A percentile compares a stretch with the other conserved stretches of the same genome.
These are phyloP conservation scores for Pneumocystis oryctolagi DNA, from an alignment of 1,139 yeast species.

Conservation along the genomic window DNA sequence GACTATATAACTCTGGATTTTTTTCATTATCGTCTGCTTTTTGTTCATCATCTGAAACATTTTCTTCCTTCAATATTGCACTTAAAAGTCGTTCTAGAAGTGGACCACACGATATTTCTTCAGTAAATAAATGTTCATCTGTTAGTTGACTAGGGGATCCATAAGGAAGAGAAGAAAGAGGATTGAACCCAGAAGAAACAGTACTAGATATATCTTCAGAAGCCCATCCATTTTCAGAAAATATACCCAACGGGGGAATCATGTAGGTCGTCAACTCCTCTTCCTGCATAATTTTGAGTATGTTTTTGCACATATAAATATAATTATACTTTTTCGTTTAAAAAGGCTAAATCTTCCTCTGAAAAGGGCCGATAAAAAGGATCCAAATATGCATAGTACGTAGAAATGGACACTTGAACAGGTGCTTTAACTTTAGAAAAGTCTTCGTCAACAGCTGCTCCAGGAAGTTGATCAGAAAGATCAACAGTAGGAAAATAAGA, in stretches of 20 bases:
- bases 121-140: constrained; percentile 56
- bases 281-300: constrained; percentile 5
- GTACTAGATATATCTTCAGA: constrained; percentile 42
- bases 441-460: constrained; percentile 73
- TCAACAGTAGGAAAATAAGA: constrained; percentile 76
- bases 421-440: constrained; percentile 75
- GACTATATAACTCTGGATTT: constrained; percentile 7
- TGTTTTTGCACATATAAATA: constrained; percentile 25
- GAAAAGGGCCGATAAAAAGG: constrained; percentile 62
- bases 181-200: constrained; percentile 6
- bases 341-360: constrained; percentile 67
- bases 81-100: constrained; percentile 70
- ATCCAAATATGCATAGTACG: constrained; percentile 74
- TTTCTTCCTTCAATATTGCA: constrained; percentile 48
- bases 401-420: constrained; percentile 82
- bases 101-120: constrained; percentile 80
- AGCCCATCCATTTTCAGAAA: constrained; percentile 72
- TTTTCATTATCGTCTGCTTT: constrained; percentile 10
- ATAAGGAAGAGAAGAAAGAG: constrained; percentile 9
- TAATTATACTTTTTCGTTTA: constrained; percentile 44
- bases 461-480: constrained; percentile 64
- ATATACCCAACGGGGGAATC: constrained; percentile 73
- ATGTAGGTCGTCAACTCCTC: constrained; percentile 25
- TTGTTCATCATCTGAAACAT: constrained; percentile 15
- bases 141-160: constrained; percentile 45